Percentiles rank a stretch among this genome's conserved stretches.
These are phyloP conservation scores for Pseudocercospora fuligena DNA, from an alignment of 2,329 filamentous ascomycete genomes.

Conservation along the genomic window DNA sequence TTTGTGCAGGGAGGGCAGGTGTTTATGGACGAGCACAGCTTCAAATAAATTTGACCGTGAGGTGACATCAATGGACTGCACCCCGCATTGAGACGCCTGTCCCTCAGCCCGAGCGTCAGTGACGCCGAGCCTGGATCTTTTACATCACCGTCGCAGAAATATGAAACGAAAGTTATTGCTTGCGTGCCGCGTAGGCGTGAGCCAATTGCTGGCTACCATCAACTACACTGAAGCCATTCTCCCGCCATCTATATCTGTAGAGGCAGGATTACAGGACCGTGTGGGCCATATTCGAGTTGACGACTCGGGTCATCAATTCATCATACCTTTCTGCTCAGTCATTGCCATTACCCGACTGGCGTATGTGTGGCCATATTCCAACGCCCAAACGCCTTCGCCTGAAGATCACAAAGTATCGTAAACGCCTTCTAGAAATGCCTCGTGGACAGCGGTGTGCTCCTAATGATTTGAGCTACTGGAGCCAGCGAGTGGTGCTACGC, in stretches of 20 bases:
- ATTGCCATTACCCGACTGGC: not conserved
- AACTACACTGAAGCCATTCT: not conserved
- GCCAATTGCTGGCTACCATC: not conserved
- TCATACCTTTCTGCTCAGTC: not conserved
- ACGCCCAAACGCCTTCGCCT: constrained; percentile 12
- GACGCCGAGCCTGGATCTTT: not conserved
- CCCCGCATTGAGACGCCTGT: not conserved
- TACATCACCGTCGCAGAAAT: not conserved
- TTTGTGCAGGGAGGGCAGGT: not conserved
- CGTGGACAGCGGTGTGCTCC: not conserved
- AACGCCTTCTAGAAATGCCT: not conserved
- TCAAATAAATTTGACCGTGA: not conserved
- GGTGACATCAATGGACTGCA: not conserved
- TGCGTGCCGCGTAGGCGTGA: not conserved
- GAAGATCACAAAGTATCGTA: not conserved
- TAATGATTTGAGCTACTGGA: constrained; percentile 2
- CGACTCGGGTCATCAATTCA: not conserved
- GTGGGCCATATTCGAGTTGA: not conserved
- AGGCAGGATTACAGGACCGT: not conserved
- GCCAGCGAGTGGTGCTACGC: constrained; percentile 22
- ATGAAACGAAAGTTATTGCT: not conserved
- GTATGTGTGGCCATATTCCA: not conserved
- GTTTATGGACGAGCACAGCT: not conserved
- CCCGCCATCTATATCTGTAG: constrained; percentile 2
- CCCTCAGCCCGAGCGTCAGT: constrained; percentile 4